phyloP scores from a whole-genome alignment of 2,329 filamentous ascomycete genomes.

The Aspergillus transmontanensis region DNA sequence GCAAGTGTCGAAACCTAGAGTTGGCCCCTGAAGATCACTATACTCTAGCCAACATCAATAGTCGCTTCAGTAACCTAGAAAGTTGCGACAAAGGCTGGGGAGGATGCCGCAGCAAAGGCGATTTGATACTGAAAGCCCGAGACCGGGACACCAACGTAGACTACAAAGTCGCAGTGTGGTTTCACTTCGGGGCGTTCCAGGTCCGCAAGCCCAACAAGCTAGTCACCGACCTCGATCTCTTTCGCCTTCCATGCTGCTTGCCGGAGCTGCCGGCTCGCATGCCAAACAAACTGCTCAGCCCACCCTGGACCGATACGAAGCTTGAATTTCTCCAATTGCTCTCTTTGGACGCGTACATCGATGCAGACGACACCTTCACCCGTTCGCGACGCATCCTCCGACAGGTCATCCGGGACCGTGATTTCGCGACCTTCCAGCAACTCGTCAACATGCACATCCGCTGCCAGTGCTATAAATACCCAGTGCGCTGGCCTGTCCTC shows the following conservation, averaged over 20 bases:
- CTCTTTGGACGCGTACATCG: slow-evolving; percentile 39
- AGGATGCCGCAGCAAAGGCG: slow-evolving; percentile 34
- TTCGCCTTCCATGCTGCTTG: slow-evolving; percentile 37
- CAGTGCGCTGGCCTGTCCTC: slow-evolving; percentile 37
- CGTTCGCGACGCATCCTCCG: slow-evolving; percentile 36
- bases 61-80: slow-evolving; percentile 26
- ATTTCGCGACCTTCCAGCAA: slow-evolving; percentile 34
- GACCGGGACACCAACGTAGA: slow-evolving; percentile 15
- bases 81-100: slow-evolving; percentile 23
- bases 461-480: slow-evolving; percentile 34
- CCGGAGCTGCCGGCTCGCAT: slow-evolving; percentile 33
- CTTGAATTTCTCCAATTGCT: slow-evolving; percentile 43
- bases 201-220: slow-evolving; percentile 31
- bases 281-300: slow-evolving; percentile 41
- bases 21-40: slow-evolving; percentile 29
- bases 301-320: slow-evolving; percentile 43
- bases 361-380: slow-evolving; percentile 31
- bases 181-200: slow-evolving; percentile 40
- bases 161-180: slow-evolving; percentile 40
- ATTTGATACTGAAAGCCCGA: slow-evolving; percentile 31
- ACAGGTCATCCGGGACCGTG: slow-evolving; percentile 38
- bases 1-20: slow-evolving; percentile 31
- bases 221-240: slow-evolving; percentile 35
- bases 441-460: slow-evolving; percentile 36
- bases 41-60: slow-evolving; percentile 27